Conservation (phyloP, 257 asterid species). For the Nicotiana benthamiana region DNA sequence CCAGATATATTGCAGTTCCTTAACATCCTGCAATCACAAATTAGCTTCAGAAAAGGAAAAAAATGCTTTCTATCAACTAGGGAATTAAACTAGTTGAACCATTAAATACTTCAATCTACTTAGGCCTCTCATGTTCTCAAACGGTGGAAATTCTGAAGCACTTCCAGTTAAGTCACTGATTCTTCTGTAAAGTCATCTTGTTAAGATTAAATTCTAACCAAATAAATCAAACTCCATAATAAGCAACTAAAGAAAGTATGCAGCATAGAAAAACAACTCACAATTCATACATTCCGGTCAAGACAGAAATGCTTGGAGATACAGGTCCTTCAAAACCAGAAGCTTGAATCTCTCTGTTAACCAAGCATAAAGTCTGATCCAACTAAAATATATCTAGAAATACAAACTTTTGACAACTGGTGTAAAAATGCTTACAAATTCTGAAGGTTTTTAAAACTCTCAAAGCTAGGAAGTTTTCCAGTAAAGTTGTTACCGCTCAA, state of each 20-base stretch:
- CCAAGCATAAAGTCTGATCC: background rate
- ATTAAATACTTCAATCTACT: background rate
- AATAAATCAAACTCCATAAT: background rate
- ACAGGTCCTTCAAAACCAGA: conserved; percentile 8
- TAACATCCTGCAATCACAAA: background rate
- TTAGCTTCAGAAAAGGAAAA: background rate
- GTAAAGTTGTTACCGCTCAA: conserved; percentile 12
- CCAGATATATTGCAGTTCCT: background rate
- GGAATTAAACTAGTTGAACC: background rate
- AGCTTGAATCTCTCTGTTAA: conserved; percentile 11
- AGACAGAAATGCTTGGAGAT: background rate
- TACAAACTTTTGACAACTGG: background rate
- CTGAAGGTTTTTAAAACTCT: background rate
- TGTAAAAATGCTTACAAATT: conserved; percentile 5
- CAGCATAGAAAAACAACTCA: background rate
- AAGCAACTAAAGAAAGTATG: background rate
- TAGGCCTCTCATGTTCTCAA: background rate
- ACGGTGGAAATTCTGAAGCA: conserved; percentile 6
- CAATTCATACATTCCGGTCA: background rate
- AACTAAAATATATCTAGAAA: background rate
- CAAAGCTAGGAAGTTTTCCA: conserved; percentile 14
- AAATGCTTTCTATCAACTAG: background rate
- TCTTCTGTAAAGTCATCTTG: background rate
- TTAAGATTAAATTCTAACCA: background rate
- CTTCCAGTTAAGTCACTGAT: conserved; percentile 5